Conservation (phyloP, 345 rosid genomes). For the Turritis glabra region DNA sequence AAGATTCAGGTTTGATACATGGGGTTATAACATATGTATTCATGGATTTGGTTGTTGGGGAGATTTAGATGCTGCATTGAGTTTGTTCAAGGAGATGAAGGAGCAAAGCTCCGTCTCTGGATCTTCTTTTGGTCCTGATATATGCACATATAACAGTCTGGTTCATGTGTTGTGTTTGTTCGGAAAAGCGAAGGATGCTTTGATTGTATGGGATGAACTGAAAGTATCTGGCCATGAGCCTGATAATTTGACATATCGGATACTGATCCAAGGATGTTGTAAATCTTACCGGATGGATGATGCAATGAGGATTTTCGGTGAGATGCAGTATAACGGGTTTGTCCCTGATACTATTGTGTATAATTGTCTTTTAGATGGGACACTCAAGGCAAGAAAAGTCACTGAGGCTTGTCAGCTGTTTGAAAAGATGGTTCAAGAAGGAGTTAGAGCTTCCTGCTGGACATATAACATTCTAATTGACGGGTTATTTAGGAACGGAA, state of each 20-base stretch:
- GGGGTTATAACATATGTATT: constrained; percentile 82
- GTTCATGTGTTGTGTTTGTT: constrained; percentile 67
- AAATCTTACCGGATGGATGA: constrained; percentile 68
- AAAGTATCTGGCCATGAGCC: constrained; percentile 87
- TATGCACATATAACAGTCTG: constrained; percentile 89
- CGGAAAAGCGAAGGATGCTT: constrained; percentile 78
- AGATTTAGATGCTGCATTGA: constrained; percentile 61
- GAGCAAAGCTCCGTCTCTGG: constrained; percentile 45
- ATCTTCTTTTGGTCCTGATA: constrained; percentile 56
- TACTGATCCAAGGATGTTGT: constrained; percentile 75
- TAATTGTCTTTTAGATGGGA: constrained; percentile 75
- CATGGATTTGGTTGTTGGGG: constrained; percentile 89
- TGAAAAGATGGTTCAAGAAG: constrained; percentile 86
- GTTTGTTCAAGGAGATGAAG: constrained; percentile 81
- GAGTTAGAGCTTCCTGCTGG: constrained; percentile 80
- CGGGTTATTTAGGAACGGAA: constrained; percentile 79
- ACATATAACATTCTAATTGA: constrained; percentile 85
- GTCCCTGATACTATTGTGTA: constrained; percentile 59
- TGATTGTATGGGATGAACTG: constrained; percentile 71
- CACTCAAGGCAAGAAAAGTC: constrained; percentile 78
- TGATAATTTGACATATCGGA: constrained; percentile 69
- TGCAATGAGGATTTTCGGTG: constrained; percentile 57
- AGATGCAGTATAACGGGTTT: constrained; percentile 82
- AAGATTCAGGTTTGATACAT: constrained; percentile 62
- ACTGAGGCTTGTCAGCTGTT: constrained; percentile 79